Base-by-base conservation (phyloP, 2,329 filamentous ascomycete species). In the Helicocarpus griseus region DNA sequence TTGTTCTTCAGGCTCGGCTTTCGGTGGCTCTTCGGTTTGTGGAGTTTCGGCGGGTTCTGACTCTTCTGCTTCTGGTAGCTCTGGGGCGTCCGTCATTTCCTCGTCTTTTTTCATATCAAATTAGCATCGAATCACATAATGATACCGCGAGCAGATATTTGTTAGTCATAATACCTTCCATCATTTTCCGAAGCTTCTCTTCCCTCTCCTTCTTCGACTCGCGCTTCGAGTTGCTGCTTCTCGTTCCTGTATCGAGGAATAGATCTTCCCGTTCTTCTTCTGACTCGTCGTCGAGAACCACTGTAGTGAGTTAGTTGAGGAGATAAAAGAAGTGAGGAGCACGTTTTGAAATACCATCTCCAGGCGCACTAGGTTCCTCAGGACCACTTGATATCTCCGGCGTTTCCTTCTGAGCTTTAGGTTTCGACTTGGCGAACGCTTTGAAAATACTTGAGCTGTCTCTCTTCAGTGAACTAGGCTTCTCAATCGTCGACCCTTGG, bases 371-470 rank as follows among this genome's bases (percentile, higher is more conserved):
- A 17, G 68, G 63, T n/a, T 60, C 59, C 5, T 51, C 57, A 47
- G 57, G 58, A 53, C 60, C 56, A 31, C 62, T 61, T 28, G 72
- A 64, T 1, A 71, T 69, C 33, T 69, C 61, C 13, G 70, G 66
- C 3, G 65, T 69, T 64, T 64, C 73, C 56, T 60, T 69, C 62
- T 69, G 76, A 57, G 58, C 57, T 60, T 83, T 87, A 8, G 81
- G 75, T 61, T 80, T 87, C 4, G 82, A 73, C 59, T 82, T 83
- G 2, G 87, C 86, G 64, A 94, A 94, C 0, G 87, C 86, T 54
- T 85, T 83, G 75, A 93, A 89, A 24, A 94, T 80, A 53, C 80
- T 51, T 38, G 83, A 80, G 14, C 72, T 75, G 49, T 79, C 78
- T 52, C 79, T 79, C 61, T 87, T 88, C 2, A 77, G 57, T 5